Conservation (phyloP, 805 yeast genomes). For the Hanseniaspora jakobsenii region DNA sequence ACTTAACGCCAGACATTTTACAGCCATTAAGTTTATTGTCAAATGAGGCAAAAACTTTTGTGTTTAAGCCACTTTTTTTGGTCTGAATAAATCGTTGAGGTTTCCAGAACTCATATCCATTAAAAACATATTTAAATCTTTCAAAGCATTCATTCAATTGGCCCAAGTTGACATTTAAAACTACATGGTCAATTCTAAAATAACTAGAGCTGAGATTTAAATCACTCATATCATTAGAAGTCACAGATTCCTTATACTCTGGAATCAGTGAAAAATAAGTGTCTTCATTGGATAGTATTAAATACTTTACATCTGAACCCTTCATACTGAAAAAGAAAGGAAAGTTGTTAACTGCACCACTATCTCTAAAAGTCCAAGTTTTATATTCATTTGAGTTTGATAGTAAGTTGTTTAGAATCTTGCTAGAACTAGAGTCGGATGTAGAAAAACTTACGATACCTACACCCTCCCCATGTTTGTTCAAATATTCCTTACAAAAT, state of each 20-base stretch:
- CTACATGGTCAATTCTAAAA: constrained; percentile 6
- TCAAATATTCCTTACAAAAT: constrained; percentile 28
- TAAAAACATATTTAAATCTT: constrained; percentile 53
- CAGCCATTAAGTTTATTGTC: constrained; percentile 58
- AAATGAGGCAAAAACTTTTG: constrained; percentile 54
- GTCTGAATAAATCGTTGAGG: constrained; percentile 58
- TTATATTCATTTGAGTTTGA: too few species aligned
- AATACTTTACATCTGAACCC: background rate
- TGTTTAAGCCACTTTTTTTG: constrained; percentile 79
- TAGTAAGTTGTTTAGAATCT: too few species aligned
- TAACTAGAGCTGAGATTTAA: background rate
- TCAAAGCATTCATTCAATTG: constrained; percentile 34
- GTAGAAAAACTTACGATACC: constrained; percentile 64
- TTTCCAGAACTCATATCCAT: constrained; percentile 48
- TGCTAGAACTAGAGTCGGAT: too few species aligned
- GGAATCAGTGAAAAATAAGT: background rate
- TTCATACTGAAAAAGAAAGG: too few species aligned
- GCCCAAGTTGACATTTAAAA: constrained; percentile 2
- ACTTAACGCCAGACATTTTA: constrained; percentile 53
- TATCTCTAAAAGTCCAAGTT: constrained; percentile 29
- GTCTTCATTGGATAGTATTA: background rate
- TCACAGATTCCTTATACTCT: background rate
- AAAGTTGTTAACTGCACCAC: too few species aligned
- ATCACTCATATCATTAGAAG: background rate
- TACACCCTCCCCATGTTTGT: constrained; percentile 67